A percentile compares a stretch with the other conserved stretches of the same genome.
These are phyloP conservation scores for Hyaloperonospora arabidopsidis DNA, from an alignment of 352 stramenopile species.

Conservation along the genomic window DNA sequence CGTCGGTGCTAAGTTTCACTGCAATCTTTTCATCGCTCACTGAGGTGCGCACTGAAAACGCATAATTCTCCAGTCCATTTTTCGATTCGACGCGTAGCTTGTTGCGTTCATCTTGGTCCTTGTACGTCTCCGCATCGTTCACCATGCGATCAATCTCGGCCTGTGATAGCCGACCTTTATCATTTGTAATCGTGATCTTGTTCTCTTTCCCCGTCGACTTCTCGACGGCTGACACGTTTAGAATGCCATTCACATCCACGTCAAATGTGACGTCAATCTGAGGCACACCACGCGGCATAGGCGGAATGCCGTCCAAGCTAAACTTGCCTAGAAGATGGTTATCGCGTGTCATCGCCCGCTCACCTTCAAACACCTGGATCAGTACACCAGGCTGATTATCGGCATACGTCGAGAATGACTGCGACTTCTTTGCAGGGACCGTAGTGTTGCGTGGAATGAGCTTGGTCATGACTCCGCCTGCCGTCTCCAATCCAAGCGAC, in stretches of 20 bases:
- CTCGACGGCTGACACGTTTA: slow-evolving; percentile 89
- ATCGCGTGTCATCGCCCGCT: slow-evolving; percentile 91
- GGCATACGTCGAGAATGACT: slow-evolving; percentile 83
- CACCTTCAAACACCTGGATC: slow-evolving; percentile 89
- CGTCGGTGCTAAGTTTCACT: slow-evolving; percentile 87
- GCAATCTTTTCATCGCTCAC: slow-evolving; percentile 91
- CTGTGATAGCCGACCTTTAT: slow-evolving; percentile 95
- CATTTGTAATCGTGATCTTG: slow-evolving; percentile 98
- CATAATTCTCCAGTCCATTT: slow-evolving; percentile 94
- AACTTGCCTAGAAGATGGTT: slow-evolving; percentile 89
- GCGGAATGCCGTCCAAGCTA: slow-evolving; percentile 78
- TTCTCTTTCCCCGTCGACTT: slow-evolving; percentile 94
- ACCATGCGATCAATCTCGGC: slow-evolving; percentile 99
- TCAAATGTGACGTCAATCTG: slow-evolving; percentile 88
- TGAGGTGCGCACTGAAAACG: slow-evolving; percentile 89
- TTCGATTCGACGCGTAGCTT: slow-evolving; percentile 94
- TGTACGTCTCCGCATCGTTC: slow-evolving; percentile 94
- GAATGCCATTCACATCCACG: slow-evolving; percentile 87
- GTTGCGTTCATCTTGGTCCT: slow-evolving; percentile 93
- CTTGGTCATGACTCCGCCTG: slow-evolving; percentile 83
- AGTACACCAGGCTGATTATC: slow-evolving; percentile 85
- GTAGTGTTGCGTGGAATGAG: slow-evolving; percentile 86
- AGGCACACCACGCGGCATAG: slow-evolving; percentile 82
- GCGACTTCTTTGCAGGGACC: slow-evolving; percentile 78
- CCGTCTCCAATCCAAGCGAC: slow-evolving; percentile 82